These are phyloP conservation scores for Castanopsis chinensis DNA, from an alignment of 306 rosid species.

Conservation along the genomic window DNA sequence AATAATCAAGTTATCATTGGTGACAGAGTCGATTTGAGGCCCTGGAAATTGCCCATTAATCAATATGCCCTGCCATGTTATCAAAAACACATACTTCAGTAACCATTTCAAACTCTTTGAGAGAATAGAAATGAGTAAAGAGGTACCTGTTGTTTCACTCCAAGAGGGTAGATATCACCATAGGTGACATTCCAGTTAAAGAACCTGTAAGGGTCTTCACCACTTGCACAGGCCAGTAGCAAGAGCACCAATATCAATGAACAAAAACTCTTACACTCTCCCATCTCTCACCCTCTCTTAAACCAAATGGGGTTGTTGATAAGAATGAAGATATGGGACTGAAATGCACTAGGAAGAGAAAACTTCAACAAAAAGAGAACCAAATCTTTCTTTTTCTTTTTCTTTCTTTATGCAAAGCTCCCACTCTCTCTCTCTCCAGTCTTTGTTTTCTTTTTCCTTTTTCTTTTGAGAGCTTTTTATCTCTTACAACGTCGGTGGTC, in stretches of 20 bases:
- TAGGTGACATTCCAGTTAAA: slow-evolving; percentile 73
- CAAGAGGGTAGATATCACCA: slow-evolving; percentile 89
- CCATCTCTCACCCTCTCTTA: slow-evolving; percentile 37
- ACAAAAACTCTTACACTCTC: slow-evolving; percentile 24
- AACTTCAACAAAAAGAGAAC: slow-evolving; percentile 10
- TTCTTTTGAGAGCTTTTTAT: slow-evolving; percentile 11
- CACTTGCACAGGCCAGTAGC: slow-evolving; percentile 43
- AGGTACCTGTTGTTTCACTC: slow-evolving; percentile 69
- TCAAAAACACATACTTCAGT: slow-evolving; percentile 14
- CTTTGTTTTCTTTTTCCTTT: slow-evolving; percentile 4
- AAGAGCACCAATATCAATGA: slow-evolving; percentile 34
- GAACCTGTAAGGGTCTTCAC: slow-evolving; percentile 79
- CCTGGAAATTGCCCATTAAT: slow-evolving; percentile 94
- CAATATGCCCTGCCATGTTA: slow-evolving; percentile 65
- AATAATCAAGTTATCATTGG: slow-evolving; percentile 84
- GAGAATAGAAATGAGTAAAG: not conserved
- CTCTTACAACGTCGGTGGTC: slow-evolving; percentile 28
- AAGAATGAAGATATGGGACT: slow-evolving; percentile 13
- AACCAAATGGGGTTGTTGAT: slow-evolving; percentile 1
- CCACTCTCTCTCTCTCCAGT: not conserved
- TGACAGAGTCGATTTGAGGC: slow-evolving; percentile 73
- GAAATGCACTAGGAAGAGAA: not conserved
- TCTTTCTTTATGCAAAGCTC: slow-evolving; percentile 27
- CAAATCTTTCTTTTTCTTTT: not conserved
- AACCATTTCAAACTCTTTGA: not conserved